Evolutionary conservation across 495 filamentous ascomycete genomes (phyloP).

Genomic region (Aspergillus bertholletiae): DNA sequence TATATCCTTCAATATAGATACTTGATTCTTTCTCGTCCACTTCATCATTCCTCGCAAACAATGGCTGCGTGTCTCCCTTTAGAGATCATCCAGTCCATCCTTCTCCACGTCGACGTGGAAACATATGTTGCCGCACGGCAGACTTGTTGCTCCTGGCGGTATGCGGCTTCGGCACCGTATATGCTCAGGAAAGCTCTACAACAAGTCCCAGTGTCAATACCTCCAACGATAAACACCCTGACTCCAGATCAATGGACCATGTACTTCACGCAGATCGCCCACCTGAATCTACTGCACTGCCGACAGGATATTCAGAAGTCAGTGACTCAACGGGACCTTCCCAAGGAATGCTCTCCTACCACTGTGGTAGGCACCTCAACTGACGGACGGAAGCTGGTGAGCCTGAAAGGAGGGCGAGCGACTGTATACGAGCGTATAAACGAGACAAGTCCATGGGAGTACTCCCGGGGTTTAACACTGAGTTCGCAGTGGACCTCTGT

Average conservation of each 20-base stretch:
- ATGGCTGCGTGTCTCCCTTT: constrained; percentile 13
- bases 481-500: constrained; percentile 17
- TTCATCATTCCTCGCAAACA: not conserved
- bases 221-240: constrained; percentile 5
- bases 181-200: constrained; percentile 12
- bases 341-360: constrained; percentile 6
- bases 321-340: constrained; percentile 2
- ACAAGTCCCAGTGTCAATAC: constrained; percentile 11
- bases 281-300: constrained; percentile 11
- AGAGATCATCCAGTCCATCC: constrained; percentile 19
- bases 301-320: constrained; percentile 7
- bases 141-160: constrained; percentile 13
- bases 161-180: constrained; percentile 15
- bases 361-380: constrained; percentile 1
- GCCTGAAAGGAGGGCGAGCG: constrained; percentile 12
- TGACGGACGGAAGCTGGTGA: constrained; percentile 10
- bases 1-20: not conserved
- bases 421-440: constrained; percentile 3
- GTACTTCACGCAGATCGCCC: constrained; percentile 12
- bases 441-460: constrained; percentile 1
- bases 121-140: constrained; percentile 13
- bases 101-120: constrained; percentile 13
- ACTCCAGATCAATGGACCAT: constrained; percentile 14
- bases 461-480: constrained; percentile 9
- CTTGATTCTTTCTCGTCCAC: not conserved